Percentiles rank a stretch among this genome's conserved stretches.
Evolutionary conservation across 768 basidiomycete species (phyloP).

Genomic region (Lactifluus hygrophoroides): DNA sequence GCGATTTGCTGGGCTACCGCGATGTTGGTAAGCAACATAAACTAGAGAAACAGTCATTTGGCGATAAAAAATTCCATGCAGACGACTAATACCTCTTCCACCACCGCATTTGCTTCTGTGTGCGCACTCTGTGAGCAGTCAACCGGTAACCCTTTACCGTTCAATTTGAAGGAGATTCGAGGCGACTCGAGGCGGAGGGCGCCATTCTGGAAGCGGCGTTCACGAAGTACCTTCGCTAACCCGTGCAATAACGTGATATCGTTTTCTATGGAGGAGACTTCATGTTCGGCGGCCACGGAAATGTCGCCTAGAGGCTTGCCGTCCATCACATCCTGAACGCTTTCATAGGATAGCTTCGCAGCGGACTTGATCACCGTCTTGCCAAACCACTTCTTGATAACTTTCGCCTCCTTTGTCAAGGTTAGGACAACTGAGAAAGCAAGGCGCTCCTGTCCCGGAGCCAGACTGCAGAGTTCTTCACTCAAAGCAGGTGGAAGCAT

Average conservation of each 20-base stretch:
- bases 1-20: constrained; percentile 90
- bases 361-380: constrained; percentile 88
- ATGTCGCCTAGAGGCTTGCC: constrained; percentile 51
- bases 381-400: constrained; percentile 87
- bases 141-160: constrained; percentile 66
- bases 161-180: constrained; percentile 68
- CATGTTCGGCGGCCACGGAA: constrained; percentile 49
- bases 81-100: constrained; percentile 69
- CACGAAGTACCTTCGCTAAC: constrained; percentile 65
- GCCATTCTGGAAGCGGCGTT: constrained; percentile 70
- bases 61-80: background rate
- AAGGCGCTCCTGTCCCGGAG: constrained; percentile 81
- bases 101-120: constrained; percentile 66
- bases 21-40: constrained; percentile 90
- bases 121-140: constrained; percentile 65
- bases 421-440: constrained; percentile 89
- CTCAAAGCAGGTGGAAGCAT: constrained; percentile 95
- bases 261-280: constrained; percentile 50
- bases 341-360: constrained; percentile 73
- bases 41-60: constrained; percentile 36
- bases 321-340: constrained; percentile 77
- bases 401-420: constrained; percentile 69
- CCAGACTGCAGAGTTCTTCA: constrained; percentile 88
- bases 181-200: constrained; percentile 63
- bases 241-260: constrained; percentile 66